Conservation (phyloP, 148 eudicot species). For the Gaultheria prostrata region DNA sequence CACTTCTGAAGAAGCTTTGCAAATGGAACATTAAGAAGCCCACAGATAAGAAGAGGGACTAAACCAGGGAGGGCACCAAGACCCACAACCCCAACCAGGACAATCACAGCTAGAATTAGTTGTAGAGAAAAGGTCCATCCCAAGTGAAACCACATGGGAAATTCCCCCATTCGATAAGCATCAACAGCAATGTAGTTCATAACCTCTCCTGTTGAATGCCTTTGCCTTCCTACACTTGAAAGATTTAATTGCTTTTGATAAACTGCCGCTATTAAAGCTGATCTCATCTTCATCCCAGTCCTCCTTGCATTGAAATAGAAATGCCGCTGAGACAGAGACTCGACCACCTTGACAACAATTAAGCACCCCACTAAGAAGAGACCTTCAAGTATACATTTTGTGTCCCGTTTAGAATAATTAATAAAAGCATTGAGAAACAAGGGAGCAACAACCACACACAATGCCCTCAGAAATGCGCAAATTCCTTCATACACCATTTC, state of each 20-base stretch:
- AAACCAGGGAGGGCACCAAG: slow-evolving; percentile 49
- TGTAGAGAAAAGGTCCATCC: slow-evolving; percentile 39
- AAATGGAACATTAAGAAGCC: slow-evolving; percentile 42
- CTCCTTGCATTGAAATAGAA: slow-evolving; percentile 54
- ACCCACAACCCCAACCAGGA: slow-evolving; percentile 46
- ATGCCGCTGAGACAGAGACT: slow-evolving; percentile 58
- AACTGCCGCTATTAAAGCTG: slow-evolving; percentile 62
- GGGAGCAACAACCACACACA: slow-evolving; percentile 40
- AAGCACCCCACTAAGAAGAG: slow-evolving; percentile 41
- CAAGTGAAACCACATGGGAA: slow-evolving; percentile 50
- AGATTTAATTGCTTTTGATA: slow-evolving; percentile 56
- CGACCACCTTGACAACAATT: slow-evolving; percentile 40
- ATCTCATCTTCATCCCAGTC: slow-evolving; percentile 62
- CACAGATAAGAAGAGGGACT: slow-evolving; percentile 45
- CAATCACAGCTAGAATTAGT: slow-evolving; percentile 32
- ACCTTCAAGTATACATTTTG: slow-evolving; percentile 24
- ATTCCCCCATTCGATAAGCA: slow-evolving; percentile 70
- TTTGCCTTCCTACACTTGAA: slow-evolving; percentile 46
- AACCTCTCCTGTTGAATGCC: slow-evolving; percentile 61
- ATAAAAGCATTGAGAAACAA: slow-evolving; percentile 60
- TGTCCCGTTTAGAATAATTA: slow-evolving; percentile 29
- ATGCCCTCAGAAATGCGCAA: slow-evolving; percentile 36
- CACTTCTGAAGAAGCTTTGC: slow-evolving; percentile 47
- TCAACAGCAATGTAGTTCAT: slow-evolving; percentile 62
- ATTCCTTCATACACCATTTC: slow-evolving; percentile 44